phyloP scores from a whole-genome alignment of 2,329 filamentous ascomycete genomes.

The Talaromyces sp. region DNA sequence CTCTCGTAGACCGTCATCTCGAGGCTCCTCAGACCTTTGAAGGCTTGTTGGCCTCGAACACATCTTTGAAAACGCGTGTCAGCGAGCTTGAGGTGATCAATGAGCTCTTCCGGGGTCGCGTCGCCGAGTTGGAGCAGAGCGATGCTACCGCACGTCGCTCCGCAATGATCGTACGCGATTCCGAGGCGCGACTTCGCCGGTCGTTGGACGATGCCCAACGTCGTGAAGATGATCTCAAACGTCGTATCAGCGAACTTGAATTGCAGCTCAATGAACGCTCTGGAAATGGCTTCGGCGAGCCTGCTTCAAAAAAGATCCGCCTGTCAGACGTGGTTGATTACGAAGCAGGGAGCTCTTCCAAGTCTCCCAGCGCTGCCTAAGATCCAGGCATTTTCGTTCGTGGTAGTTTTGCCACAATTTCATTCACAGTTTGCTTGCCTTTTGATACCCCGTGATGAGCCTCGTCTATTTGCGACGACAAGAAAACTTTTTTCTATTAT shows the following conservation, averaged over 20 bases:
- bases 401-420: neutral
- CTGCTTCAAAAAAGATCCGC: conserved; percentile 53
- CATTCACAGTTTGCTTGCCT: conserved; percentile 11
- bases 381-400: neutral
- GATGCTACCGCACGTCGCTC: conserved; percentile 64
- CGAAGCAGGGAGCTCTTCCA: conserved; percentile 24
- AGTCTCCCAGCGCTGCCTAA: conserved; percentile 28
- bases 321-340: conserved; percentile 52
- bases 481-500: neutral
- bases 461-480: conserved; percentile 7
- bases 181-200: conserved; percentile 52
- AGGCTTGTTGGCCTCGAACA: conserved; percentile 73
- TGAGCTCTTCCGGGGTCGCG: conserved; percentile 69
- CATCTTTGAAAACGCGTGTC: conserved; percentile 87
- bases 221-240: conserved; percentile 76
- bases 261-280: conserved; percentile 40
- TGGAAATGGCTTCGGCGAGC: conserved; percentile 37
- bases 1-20: conserved; percentile 58
- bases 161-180: conserved; percentile 52
- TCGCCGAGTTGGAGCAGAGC: conserved; percentile 71
- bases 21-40: conserved; percentile 75
- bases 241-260: conserved; percentile 75
- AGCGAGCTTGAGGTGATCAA: conserved; percentile 95
- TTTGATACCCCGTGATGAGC: conserved; percentile 14
- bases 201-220: conserved; percentile 73